Evolutionary conservation across 1,284 basidiomycete species (phyloP), one percentile per base, ranked within the genome.

Genomic region (Trichosporon faecale): DNA sequence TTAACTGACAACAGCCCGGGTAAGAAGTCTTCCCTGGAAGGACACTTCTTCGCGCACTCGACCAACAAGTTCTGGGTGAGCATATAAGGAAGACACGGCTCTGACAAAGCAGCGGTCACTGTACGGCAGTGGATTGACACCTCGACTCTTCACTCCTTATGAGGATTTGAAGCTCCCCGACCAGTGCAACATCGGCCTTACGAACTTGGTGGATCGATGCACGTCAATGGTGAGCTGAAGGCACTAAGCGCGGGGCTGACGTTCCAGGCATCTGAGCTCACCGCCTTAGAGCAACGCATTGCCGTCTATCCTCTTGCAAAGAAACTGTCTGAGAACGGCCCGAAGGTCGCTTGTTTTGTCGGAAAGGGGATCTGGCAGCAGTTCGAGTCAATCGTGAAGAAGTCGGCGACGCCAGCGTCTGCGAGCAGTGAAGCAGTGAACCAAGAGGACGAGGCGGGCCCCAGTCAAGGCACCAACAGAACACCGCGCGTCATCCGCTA

Each of bases 21-120:
- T 0, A 82, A 87, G 67, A 85, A 80, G 75, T 90, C 89, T 1
- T 88, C 90, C 0, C 84, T 85, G 66, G 82, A 86, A 4, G 90
- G 91, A 0, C 88, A 90, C 78, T 91, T 92, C 78, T 93, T 89
- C 77, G 89, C 88, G 0, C 88, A 89, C 74, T 88, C 88, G 0
- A 88, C 88, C 0, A 93, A 93, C 77, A 83, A 83, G 71, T 85
- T 82, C 70, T 85, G 81, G 81, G 79, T 80, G 55, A 65, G 78
- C 85, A 21, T 87, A 87, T 25, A 87, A 88, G 87, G 73, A 27
- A 80, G 55, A 68, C 65, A 49, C 2, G 21, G 6, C 5, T 16
- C 29, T 33, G 27, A 61, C 27, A 9, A 4, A 31, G 3, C 27
- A 61, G 57, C 11, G 35, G 25, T 65, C 60, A 11, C n/a, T 66